Conservation (phyloP, 805 yeast genomes). For the Metschnikowia picachoensis region DNA sequence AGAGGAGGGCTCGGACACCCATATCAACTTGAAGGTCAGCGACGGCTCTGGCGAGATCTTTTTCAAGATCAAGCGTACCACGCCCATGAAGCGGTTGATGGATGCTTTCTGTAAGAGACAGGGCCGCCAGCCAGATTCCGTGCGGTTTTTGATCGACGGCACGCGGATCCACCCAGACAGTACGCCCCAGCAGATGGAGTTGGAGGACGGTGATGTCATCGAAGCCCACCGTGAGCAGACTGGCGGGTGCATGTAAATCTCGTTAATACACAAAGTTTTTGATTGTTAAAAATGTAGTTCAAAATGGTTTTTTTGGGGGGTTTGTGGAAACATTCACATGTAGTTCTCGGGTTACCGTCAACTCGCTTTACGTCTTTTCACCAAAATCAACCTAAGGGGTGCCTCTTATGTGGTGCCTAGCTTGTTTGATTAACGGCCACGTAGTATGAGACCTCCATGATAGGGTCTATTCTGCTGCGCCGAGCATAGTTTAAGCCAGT, state of each 20-base stretch:
- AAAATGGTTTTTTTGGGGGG: background rate
- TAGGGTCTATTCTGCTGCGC: too few relatives aligned
- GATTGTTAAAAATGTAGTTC: background rate
- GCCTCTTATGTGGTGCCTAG: too few relatives aligned
- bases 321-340: too few relatives aligned
- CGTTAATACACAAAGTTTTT: background rate
- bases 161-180: conserved; percentile 81
- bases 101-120: conserved; percentile 98
- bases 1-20: conserved; percentile 43
- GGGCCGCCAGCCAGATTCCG: conserved; percentile 77
- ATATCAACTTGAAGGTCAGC: conserved; percentile 88
- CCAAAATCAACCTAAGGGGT: too few relatives aligned
- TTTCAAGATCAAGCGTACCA: conserved; percentile 89
- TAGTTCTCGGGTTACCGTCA: too few relatives aligned
- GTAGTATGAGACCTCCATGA: too few relatives aligned
- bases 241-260: conserved; percentile 44
- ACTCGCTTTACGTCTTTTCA: too few relatives aligned
- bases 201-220: conserved; percentile 93
- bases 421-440: too few relatives aligned
- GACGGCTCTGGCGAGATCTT: conserved; percentile 93
- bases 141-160: conserved; percentile 92
- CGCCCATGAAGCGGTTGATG: conserved; percentile 91
- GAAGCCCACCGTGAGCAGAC: conserved; percentile 97
- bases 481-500: too few relatives aligned
- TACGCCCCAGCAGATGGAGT: conserved; percentile 89